Percentiles rank a stretch among this genome's conserved stretches.
Evolutionary conservation across 768 basidiomycete species (phyloP).

Genomic region (Clathrus columnatus): DNA sequence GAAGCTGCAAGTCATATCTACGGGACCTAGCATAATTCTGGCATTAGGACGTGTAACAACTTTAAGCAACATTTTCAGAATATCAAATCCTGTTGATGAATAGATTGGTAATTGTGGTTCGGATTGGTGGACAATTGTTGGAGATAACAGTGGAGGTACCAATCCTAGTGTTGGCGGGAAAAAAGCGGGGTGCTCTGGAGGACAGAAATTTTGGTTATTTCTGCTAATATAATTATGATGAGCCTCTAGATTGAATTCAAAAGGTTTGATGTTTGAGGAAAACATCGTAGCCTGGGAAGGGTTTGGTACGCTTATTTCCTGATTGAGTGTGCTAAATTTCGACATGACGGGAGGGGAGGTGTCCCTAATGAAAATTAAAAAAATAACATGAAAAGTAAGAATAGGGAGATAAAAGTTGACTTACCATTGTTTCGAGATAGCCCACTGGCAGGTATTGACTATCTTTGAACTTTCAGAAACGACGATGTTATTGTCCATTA

Average conservation of each 20-base stretch:
- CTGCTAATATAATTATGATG: too few relatives aligned
- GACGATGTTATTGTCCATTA: neutral
- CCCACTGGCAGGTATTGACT: neutral
- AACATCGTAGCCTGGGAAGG: neutral
- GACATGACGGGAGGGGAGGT: neutral
- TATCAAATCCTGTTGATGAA: constrained; percentile 85
- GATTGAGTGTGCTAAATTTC: too few relatives aligned
- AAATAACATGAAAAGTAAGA: neutral
- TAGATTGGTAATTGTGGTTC: constrained; percentile 44
- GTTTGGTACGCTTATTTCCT: neutral
- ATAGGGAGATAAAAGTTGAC: neutral
- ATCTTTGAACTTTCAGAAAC: neutral
- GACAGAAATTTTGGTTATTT: neutral
- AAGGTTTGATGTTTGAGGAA: neutral
- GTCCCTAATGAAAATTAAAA: neutral
- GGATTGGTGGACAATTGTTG: neutral
- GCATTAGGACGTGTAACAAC: constrained; percentile 70
- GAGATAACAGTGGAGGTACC: constrained; percentile 9
- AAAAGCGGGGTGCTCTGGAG: constrained; percentile 8
- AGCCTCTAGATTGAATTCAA: constrained; percentile 3
- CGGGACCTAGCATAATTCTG: constrained; percentile 72
- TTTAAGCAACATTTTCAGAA: constrained; percentile 71
- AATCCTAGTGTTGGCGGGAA: constrained; percentile 4
- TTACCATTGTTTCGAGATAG: neutral
- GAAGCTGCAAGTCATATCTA: constrained; percentile 90